A percentile compares a stretch with the other conserved stretches of the same genome.
Conservation (phyloP, 805 yeast species). For the Ogataea degrootiae region DNA sequence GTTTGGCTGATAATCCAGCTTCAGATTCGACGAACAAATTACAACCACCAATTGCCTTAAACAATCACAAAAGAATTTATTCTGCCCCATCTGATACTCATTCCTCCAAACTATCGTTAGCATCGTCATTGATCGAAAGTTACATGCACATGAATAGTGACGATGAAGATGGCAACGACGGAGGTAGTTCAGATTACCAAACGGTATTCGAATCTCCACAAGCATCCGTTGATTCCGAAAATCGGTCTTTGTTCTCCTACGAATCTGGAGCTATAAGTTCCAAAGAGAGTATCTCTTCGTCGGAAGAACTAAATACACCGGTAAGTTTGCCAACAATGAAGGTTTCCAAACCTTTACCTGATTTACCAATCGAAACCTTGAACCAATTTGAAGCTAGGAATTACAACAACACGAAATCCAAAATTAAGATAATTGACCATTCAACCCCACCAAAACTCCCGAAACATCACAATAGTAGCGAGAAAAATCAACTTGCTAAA, state of each 20-base stretch:
- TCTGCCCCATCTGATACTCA: neutral
- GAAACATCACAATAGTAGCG: neutral
- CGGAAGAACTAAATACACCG: neutral
- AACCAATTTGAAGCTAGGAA: slow-evolving; percentile 21
- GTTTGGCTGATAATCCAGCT: neutral
- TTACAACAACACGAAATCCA: slow-evolving; percentile 6
- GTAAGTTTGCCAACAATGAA: slow-evolving; percentile 2
- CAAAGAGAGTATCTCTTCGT: neutral
- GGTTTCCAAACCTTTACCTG: slow-evolving; percentile 15
- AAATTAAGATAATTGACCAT: slow-evolving; percentile 1
- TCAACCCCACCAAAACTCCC: slow-evolving; percentile 5
- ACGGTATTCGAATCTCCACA: neutral
- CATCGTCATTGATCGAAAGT: slow-evolving; percentile 11
- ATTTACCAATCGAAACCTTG: slow-evolving; percentile 20
- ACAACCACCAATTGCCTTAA: neutral
- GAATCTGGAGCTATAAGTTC: slow-evolving; percentile 2
- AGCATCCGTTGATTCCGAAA: slow-evolving; percentile 4
- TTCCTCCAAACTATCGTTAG: slow-evolving; percentile 8
- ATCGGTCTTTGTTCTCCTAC: slow-evolving; percentile 14
- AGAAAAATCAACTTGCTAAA: slow-evolving; percentile 1
- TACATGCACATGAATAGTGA: slow-evolving; percentile 6
- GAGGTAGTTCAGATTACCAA: neutral
- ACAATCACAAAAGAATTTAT: neutral
- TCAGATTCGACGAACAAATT: too few relatives aligned
- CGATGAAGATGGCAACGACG: neutral